A percentile compares a stretch with the other conserved stretches of the same genome.
Conservation (phyloP, 2,329 filamentous ascomycete species). For the Fusarium scirpi region DNA sequence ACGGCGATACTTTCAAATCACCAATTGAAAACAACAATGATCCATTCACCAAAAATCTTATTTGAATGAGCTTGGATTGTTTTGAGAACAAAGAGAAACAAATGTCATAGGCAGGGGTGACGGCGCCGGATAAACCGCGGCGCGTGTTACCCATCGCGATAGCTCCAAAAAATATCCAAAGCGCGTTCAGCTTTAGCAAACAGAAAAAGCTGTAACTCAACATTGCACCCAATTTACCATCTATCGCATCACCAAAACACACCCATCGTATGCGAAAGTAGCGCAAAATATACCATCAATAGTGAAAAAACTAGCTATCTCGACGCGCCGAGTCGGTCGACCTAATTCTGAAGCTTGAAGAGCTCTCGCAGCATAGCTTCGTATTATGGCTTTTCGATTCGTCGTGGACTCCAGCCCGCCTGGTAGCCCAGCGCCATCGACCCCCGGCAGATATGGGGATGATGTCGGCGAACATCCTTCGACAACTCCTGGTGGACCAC, state of each 20-base stretch:
- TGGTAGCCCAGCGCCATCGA: constrained; percentile 60
- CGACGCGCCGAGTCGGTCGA: constrained; percentile 23
- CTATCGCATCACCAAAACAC: constrained; percentile 24
- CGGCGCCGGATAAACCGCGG: constrained; percentile 42
- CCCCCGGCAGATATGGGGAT: constrained; percentile 58
- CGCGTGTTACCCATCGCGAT: constrained; percentile 43
- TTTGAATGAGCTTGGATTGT: neutral
- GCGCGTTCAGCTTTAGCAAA: constrained; percentile 41
- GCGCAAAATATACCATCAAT: constrained; percentile 2
- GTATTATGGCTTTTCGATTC: constrained; percentile 57
- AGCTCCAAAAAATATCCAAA: constrained; percentile 48
- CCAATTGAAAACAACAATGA: neutral
- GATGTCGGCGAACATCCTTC: constrained; percentile 59
- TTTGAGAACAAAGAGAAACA: neutral
- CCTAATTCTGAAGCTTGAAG: constrained; percentile 21
- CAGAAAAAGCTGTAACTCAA: constrained; percentile 31
- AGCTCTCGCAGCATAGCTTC: constrained; percentile 35
- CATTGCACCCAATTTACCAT: constrained; percentile 25
- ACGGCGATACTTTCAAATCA: neutral
- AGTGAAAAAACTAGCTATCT: constrained; percentile 12
- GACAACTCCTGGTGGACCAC: constrained; percentile 65
- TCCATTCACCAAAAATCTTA: neutral
- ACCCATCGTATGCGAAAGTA: constrained; percentile 27
- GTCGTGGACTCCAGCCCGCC: constrained; percentile 59
- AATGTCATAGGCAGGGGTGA: constrained; percentile 5